phyloP scores from a whole-genome alignment of 192 early-diverging fungal species.

The Podila verticillata region DNA sequence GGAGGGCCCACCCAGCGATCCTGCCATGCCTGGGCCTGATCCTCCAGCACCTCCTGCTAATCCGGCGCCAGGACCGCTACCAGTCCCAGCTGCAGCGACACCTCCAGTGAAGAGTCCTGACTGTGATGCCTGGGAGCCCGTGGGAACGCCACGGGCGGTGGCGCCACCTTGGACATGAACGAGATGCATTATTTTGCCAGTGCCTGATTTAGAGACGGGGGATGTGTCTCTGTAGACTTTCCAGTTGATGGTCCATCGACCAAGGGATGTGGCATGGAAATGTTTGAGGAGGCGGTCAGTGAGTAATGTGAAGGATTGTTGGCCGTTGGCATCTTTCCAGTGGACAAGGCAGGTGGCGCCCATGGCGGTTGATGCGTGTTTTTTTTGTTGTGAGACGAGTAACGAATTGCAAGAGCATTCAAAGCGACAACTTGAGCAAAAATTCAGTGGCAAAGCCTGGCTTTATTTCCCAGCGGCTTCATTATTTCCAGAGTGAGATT shows the following conservation, averaged over 20 bases:
- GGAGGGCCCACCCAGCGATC: not conserved
- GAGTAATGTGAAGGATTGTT: conserved; percentile 44
- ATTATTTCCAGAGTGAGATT: not conserved
- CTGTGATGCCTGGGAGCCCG: conserved; percentile 11
- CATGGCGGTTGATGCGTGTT: conserved; percentile 3
- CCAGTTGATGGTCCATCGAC: conserved; percentile 52
- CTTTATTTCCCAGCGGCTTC: not conserved
- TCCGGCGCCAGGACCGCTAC: not conserved
- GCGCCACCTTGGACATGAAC: conserved; percentile 50
- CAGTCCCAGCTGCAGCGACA: not conserved
- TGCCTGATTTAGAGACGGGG: conserved; percentile 47
- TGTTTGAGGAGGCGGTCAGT: conserved; percentile 46
- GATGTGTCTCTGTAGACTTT: conserved; percentile 43
- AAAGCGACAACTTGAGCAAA: no score
- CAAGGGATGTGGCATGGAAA: conserved; percentile 41
- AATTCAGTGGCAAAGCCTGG: not conserved
- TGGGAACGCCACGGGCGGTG: conserved; percentile 22
- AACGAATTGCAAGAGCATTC: not conserved
- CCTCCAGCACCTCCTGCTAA: not conserved
- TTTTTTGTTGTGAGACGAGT: not conserved
- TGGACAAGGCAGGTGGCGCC: conserved; percentile 47
- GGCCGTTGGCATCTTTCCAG: conserved; percentile 51
- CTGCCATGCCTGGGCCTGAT: not conserved
- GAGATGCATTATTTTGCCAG: conserved; percentile 49
- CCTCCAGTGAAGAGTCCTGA: conserved; percentile 9